Conservation (phyloP, 345 rosid genomes). For the Tarenaya hassleriana region DNA sequence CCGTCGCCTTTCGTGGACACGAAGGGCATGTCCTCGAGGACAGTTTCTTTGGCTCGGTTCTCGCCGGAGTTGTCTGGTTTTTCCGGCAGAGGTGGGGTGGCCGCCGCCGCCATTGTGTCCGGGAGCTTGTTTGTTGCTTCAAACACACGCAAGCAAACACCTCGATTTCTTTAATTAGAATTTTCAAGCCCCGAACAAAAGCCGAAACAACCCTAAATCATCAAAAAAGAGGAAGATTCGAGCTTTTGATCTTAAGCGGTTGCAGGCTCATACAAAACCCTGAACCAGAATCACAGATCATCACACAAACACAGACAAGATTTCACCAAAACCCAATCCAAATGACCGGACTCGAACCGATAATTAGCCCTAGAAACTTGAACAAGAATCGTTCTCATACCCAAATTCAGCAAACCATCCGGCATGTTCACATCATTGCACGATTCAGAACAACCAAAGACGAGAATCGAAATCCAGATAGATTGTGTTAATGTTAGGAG, state of each 20-base stretch:
- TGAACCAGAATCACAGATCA: conserved; percentile 8
- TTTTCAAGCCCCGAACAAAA: conserved; percentile 1
- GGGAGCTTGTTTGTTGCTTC: conserved; percentile 38
- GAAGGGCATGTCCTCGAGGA: conserved; percentile 77
- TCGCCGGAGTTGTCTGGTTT: conserved; percentile 10
- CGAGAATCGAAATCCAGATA: not conserved
- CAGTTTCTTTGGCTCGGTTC: conserved; percentile 16
- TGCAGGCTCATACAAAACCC: not conserved
- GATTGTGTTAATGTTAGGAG: not conserved
- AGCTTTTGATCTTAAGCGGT: not conserved
- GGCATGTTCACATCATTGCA: no score
- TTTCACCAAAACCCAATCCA: conserved; percentile 2
- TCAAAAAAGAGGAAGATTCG: not conserved
- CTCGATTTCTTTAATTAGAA: not conserved
- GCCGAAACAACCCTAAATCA: not conserved
- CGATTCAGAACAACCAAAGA: not conserved
- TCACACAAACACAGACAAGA: not conserved
- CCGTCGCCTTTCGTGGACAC: conserved; percentile 78
- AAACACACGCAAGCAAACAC: conserved; percentile 17
- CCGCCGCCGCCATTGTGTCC: conserved; percentile 35
- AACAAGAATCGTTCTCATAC: not conserved
- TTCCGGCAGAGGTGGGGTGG: conserved; percentile 29
- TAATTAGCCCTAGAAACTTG: not conserved
- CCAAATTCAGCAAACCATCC: not conserved
- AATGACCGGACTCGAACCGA: not conserved